phyloP scores from a whole-genome alignment of 164 flowering plant species.

The Buxus sempervirens region DNA sequence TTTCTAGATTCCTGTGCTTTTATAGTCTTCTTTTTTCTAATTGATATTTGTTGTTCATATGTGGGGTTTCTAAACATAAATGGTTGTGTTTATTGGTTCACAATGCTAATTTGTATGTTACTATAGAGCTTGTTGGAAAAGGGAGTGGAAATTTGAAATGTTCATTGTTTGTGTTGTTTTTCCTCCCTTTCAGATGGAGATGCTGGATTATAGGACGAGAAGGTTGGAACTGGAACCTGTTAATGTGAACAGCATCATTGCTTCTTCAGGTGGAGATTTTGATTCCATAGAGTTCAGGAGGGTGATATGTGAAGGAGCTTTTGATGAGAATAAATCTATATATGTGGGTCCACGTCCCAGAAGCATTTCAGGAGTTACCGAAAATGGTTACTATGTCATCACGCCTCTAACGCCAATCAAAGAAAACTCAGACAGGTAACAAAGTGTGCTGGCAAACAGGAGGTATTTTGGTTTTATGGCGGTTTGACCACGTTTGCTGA shows the following conservation, averaged over 20 bases:
- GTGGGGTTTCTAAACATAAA: neutral
- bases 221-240: conserved; percentile 55
- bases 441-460: neutral
- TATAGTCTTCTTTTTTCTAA: too few relatives aligned
- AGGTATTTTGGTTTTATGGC: neutral
- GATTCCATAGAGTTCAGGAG: conserved; percentile 70
- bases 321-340: conserved; percentile 75
- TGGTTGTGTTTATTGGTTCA: neutral
- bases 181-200: conserved; percentile 38
- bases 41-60: too few relatives aligned
- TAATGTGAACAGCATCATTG: conserved; percentile 22
- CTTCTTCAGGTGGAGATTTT: conserved; percentile 30
- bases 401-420: conserved; percentile 72
- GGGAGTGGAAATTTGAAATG: neutral
- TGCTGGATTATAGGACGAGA: conserved; percentile 53
- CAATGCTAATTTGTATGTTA: neutral
- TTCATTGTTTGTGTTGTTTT: neutral
- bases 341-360: conserved; percentile 92
- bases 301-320: conserved; percentile 65
- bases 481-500: neutral
- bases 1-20: neutral
- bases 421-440: conserved; percentile 56
- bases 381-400: conserved; percentile 87
- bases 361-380: conserved; percentile 93
- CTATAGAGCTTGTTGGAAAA: neutral